phyloP scores from a whole-genome alignment of 208 protist species.

The Herpetomonas tarakana region DNA sequence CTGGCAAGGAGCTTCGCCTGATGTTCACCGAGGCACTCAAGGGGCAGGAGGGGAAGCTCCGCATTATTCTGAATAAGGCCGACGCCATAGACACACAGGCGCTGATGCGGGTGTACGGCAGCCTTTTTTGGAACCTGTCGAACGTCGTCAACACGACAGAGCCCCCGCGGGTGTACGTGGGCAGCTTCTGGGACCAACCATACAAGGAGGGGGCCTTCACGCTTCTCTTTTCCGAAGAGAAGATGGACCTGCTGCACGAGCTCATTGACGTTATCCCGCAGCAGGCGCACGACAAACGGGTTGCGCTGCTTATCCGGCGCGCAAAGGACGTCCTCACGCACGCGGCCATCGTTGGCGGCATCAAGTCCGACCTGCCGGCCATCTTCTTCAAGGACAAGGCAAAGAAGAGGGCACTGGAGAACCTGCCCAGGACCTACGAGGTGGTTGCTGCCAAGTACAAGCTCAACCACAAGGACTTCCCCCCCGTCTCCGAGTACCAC shows the following conservation, averaged over 20 bases:
- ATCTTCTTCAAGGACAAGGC: constrained; percentile 78
- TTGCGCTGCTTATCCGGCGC: constrained; percentile 88
- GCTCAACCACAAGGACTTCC: constrained; percentile 61
- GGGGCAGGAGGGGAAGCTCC: constrained; percentile 91
- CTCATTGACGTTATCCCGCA: constrained; percentile 76
- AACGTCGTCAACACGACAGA: constrained; percentile 93
- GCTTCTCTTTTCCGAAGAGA: constrained; percentile 75
- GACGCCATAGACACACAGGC: constrained; percentile 91
- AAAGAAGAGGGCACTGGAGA: constrained; percentile 47
- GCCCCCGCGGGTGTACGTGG: constrained; percentile 94
- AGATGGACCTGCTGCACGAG: constrained; percentile 82
- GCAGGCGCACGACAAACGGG: constrained; percentile 82
- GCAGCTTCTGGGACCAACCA: constrained; percentile 94
- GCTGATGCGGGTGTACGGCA: constrained; percentile 95
- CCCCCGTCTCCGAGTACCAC: constrained; percentile 36
- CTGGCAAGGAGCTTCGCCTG: constrained; percentile 58
- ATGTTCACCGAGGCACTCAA: constrained; percentile 60
- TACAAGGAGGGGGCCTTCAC: constrained; percentile 62
- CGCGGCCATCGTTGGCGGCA: constrained; percentile 72
- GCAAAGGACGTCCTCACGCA: constrained; percentile 87
- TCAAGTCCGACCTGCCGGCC: constrained; percentile 61
- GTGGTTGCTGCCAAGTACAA: constrained; percentile 46
- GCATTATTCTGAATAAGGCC: constrained; percentile 96
- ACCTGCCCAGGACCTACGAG: constrained; percentile 59
- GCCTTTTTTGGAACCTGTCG: constrained; percentile 95